Base-by-base conservation (phyloP, 148 eudicot species). In the Chenopodium suecicum region DNA sequence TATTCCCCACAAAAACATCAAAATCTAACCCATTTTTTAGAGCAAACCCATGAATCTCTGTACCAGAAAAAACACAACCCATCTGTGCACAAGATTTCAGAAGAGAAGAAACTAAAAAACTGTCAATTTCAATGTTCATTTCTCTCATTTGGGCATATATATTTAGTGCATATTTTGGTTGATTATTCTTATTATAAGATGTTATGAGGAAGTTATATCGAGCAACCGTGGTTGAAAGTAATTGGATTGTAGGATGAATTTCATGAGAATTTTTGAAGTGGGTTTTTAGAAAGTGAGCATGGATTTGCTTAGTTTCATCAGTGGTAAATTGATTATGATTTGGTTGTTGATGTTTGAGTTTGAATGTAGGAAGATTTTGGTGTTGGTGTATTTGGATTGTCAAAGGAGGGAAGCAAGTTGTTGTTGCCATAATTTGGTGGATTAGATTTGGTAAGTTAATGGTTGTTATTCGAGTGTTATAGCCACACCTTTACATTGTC, bases 1-100 rank as follows among this genome's bases (percentile, higher is more conserved):
- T 77, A 31, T 86, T 86, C 62, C 79, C 80, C 68, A 83, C 86
- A 68, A 83, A 86, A 69, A 86, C 82, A 81, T 86, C 88, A 48
- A 37, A 83, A 19, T 78, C 84, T n/a, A 83, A 74, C 80, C 88
- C 86, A 70, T 50, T 56, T 78, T 86, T 83, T 70, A 83, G 1
- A 1, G 76, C 84, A 73, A 83, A 83, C 67, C 88, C 88, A 81
- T 86, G 88, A 65, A 83, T 56, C 58, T 86, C 88, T 50, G 72
- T 56, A 67, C 88, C 88, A 11, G 77, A 44, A 41, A 64, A 64
- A 9, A 13, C 68, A 80, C 82, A 83, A 22, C 66, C 47, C 32
- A 67, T 31, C 29, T 67, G 86, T 22, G 82, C 84, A 69, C 82
- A 80, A 7, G 88, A 84, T 50, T 80, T 83, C 2, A 86, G 62